These are phyloP conservation scores for Calendula officinalis DNA, from an alignment of 129 eudicot genomes.

Conservation along the genomic window DNA sequence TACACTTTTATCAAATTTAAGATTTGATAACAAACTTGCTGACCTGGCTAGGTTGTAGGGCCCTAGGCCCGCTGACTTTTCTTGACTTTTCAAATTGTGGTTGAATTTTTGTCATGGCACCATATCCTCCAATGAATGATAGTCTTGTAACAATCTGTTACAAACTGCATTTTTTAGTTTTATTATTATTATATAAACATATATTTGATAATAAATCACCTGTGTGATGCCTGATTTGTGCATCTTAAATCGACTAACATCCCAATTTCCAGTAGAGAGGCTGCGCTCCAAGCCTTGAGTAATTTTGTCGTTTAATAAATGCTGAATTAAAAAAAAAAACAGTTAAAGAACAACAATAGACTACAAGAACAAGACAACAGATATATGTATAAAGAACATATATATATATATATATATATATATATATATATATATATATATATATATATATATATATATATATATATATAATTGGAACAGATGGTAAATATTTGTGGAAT, in stretches of 20 bases:
- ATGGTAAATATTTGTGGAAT: slow-evolving; percentile 7
- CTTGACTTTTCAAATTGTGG: slow-evolving; percentile 96
- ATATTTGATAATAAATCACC: slow-evolving; percentile 31
- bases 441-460: neutral
- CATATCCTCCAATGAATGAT: slow-evolving; percentile 75
- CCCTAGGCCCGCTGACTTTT: slow-evolving; percentile 99
- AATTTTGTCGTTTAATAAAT: slow-evolving; percentile 47
- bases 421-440: neutral
- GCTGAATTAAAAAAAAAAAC: slow-evolving; percentile 32
- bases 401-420: too few species aligned
- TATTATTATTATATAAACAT: too few species aligned
- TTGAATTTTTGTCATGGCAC: slow-evolving; percentile 72
- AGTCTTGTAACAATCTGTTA: slow-evolving; percentile 79
- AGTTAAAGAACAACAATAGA: neutral
- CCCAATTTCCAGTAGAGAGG: slow-evolving; percentile 94
- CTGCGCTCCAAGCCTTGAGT: slow-evolving; percentile 72
- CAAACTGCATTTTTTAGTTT: neutral
- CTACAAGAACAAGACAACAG: neutral
- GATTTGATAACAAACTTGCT: neutral
- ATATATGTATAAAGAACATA: too few species aligned
- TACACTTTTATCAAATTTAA: too few species aligned
- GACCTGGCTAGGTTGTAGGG: slow-evolving; percentile 98
- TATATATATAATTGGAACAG: neutral
- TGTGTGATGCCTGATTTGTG: slow-evolving; percentile 85
- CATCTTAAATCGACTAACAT: slow-evolving; percentile 73